Base-by-base conservation (phyloP, 2,329 filamentous ascomycete species). In the Xylaria multiplex region DNA sequence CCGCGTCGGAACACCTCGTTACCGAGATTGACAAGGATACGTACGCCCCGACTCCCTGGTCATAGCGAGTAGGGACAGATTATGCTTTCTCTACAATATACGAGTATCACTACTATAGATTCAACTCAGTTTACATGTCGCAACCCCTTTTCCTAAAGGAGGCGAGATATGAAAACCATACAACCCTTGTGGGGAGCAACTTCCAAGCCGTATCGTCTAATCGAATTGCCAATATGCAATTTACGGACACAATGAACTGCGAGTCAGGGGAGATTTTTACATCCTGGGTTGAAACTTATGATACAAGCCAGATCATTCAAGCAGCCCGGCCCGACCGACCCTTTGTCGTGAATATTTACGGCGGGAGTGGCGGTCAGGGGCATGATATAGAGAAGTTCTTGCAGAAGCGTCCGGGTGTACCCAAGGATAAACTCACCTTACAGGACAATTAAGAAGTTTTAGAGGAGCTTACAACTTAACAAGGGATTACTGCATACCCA, bases 321-420 rank as follows among this genome's bases (percentile, higher is more conserved):
- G 50, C n/a, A 3, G n/a, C 50, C 2, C 32, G 19, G 19, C 50
- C 19, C 27, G 50, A 13, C 14, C 19, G 19, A 6, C 9, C 50
- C n/a, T 8, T 54, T 22, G 19, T 54, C 35, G 50, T 54, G 19
- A 32, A 54, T 7, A 19, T 54, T n/a, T 32, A 32, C n/a, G 50
- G 50, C 6, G 40, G 35, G 11, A 32, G 50, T 8, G 50, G 50
- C 2, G 40, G 35, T 19, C 37, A 54, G 19, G 50, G 50, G 7
- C 48, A 60, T 37, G 35, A 60, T 30, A n/a, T 60, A 14, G 57
- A 60, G 22, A 49, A 14, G 8, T 60, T 52, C 27, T 13, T 35
- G 1, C 35, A 43, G 16, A 46, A 27, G 5, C 35, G 53, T 13
- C 57, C 37, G 1, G 48, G 35, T 14, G 16, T 42, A 24, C n/a